Conservation (phyloP, 2,329 filamentous ascomycete species). For the Phaeoacremonium minimum region DNA sequence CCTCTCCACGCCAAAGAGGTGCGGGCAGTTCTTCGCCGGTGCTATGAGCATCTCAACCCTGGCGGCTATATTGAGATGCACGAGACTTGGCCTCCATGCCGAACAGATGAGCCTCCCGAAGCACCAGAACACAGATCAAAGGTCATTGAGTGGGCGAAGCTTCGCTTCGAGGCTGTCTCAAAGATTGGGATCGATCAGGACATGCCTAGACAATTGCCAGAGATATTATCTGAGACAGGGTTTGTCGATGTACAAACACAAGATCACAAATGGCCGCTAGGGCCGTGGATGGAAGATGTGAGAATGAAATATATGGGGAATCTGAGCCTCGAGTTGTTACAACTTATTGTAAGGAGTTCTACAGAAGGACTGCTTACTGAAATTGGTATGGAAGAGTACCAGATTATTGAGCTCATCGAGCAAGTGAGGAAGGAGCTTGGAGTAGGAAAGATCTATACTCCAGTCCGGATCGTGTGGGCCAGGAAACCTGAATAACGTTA, state of each 20-base stretch:
- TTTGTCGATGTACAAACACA: not conserved
- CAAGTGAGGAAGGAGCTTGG: not conserved
- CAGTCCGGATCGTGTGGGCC: not conserved
- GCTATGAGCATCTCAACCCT: not conserved
- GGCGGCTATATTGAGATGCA: not conserved
- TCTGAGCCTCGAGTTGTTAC: not conserved
- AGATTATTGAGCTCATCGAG: not conserved
- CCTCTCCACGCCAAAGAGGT: not conserved
- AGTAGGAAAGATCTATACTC: not conserved
- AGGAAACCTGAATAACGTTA: not conserved
- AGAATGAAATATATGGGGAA: not conserved
- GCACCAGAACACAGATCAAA: not conserved
- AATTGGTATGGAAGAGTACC: not conserved
- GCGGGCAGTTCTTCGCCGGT: not conserved
- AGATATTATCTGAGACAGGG: not conserved
- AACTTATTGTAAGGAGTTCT: not conserved
- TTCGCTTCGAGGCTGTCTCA: not conserved
- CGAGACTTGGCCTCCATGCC: not conserved
- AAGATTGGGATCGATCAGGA: not conserved
- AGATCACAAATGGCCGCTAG: not conserved
- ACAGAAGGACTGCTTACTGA: not conserved
- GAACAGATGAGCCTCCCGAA: not conserved
- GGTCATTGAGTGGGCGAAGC: not conserved
- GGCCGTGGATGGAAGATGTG: not conserved
- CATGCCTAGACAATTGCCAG: not conserved